Percentiles rank a stretch among this genome's conserved stretches.
These are phyloP conservation scores for Yamadazyma laniorum DNA, from an alignment of 805 yeast species.

Conservation along the genomic window DNA sequence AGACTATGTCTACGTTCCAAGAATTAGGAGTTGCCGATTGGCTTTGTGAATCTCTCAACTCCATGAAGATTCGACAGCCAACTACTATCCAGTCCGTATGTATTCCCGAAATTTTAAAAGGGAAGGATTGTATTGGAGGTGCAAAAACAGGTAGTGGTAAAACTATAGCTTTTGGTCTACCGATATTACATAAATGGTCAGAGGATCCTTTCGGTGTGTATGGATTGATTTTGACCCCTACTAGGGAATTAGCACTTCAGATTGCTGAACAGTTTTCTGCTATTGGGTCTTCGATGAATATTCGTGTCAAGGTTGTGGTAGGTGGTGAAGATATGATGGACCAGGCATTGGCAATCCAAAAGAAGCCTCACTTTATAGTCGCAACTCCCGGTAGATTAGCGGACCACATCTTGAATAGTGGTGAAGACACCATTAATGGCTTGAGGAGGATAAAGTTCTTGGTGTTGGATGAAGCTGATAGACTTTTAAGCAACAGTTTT, in stretches of 20 bases:
- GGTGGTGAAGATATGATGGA: conserved; percentile 95
- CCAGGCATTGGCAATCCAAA: conserved; percentile 79
- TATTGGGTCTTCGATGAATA: conserved; percentile 83
- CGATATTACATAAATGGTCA: conserved; percentile 92
- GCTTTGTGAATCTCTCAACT: conserved; percentile 74
- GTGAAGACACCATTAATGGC: conserved; percentile 83
- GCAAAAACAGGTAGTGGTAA: conserved; percentile 98
- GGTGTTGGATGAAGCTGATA: conserved; percentile 95
- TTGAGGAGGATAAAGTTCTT: conserved; percentile 73
- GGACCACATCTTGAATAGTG: conserved; percentile 82
- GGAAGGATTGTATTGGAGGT: conserved; percentile 94
- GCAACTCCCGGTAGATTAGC: conserved; percentile 98
- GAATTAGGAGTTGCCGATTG: conserved; percentile 79
- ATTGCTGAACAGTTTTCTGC: conserved; percentile 97
- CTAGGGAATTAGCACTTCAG: conserved; percentile 91
- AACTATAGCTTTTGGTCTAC: conserved; percentile 96
- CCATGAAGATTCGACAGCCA: conserved; percentile 83
- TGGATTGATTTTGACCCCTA: conserved; percentile 88
- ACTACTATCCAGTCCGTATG: conserved; percentile 86
- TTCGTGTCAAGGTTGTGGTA: conserved; percentile 77
- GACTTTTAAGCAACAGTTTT: conserved; percentile 80
- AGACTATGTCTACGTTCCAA: conserved; percentile 35
- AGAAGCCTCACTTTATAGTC: conserved; percentile 87
- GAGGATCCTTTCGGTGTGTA: conserved; percentile 91
- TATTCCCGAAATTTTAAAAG: conserved; percentile 80